phyloP scores from a whole-genome alignment of 257 asterid genomes.

The Capsicum pubescens region DNA sequence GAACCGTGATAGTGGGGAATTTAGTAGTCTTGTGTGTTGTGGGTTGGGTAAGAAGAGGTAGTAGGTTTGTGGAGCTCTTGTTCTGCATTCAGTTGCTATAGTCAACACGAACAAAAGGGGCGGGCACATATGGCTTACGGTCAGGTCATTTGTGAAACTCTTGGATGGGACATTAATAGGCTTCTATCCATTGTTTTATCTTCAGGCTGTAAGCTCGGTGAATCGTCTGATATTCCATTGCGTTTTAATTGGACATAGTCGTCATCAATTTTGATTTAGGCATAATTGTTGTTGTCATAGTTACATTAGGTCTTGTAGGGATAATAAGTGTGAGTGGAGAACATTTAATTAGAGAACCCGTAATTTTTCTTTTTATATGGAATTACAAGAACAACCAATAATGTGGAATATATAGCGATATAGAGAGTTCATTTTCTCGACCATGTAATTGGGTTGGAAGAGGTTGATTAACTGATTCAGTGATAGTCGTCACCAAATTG shows the following conservation, averaged over 20 bases:
- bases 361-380: neutral
- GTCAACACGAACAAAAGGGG: constrained; percentile 3
- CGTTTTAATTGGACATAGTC: constrained; percentile 7
- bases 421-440: neutral
- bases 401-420: neutral
- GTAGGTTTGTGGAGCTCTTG: neutral
- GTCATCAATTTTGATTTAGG: neutral
- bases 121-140: neutral
- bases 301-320: neutral
- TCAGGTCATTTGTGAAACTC: constrained; percentile 19
- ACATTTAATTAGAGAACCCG: neutral
- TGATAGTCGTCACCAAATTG: constrained; percentile 7
- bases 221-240: neutral
- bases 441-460: neutral
- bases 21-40: constrained; percentile 9
- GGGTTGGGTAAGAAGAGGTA: neutral
- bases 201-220: neutral
- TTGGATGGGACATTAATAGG: constrained; percentile 26
- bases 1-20: constrained; percentile 21
- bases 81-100: constrained; percentile 13
- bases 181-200: constrained; percentile 20
- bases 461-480: neutral
- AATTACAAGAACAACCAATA: neutral
- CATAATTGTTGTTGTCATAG: neutral
- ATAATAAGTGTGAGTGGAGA: neutral